Evolutionary conservation across 495 filamentous ascomycete species (phyloP).

Genomic region (Penicillium angulare): DNA sequence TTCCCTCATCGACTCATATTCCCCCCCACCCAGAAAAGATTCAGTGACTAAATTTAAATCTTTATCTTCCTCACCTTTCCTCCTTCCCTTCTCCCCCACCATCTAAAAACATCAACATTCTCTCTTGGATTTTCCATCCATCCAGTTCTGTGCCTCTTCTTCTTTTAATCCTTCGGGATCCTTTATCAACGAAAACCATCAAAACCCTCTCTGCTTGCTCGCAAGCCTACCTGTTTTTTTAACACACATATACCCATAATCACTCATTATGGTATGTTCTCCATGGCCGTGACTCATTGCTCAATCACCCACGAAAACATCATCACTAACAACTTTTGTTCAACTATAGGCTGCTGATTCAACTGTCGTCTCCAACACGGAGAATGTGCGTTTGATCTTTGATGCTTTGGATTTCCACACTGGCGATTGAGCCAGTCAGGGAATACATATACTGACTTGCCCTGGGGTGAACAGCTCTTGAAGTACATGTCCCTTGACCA

Average conservation of each 20-base stretch:
- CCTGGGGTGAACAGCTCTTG: conserved; percentile 61
- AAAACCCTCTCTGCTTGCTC: conserved; percentile 18
- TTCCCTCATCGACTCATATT: too few species aligned
- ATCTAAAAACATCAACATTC: conserved; percentile 30
- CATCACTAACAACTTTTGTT: neutral
- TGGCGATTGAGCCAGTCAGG: conserved; percentile 33
- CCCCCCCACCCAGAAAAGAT: conserved; percentile 6
- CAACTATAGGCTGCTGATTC: conserved; percentile 45
- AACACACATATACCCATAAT: conserved; percentile 39
- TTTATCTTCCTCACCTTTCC: conserved; percentile 21
- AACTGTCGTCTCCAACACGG: conserved; percentile 66
- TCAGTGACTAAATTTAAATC: conserved; percentile 37
- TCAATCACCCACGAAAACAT: neutral
- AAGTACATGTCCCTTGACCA: conserved; percentile 93
- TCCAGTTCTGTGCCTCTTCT: conserved; percentile 14
- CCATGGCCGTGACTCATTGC: conserved; percentile 9
- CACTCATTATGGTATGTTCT: conserved; percentile 44
- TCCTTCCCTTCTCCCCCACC: conserved; percentile 17
- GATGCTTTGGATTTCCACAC: conserved; percentile 34
- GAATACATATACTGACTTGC: conserved; percentile 42
- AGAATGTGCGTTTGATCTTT: conserved; percentile 57
- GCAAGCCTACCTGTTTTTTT: conserved; percentile 26
- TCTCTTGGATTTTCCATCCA: conserved; percentile 26
- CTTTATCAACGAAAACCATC: conserved; percentile 5
- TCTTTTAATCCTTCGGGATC: conserved; percentile 20